Percentiles rank a stretch among this genome's conserved stretches.
Conservation (phyloP, 306 rosid genomes). For the Potentilla sterilis region DNA sequence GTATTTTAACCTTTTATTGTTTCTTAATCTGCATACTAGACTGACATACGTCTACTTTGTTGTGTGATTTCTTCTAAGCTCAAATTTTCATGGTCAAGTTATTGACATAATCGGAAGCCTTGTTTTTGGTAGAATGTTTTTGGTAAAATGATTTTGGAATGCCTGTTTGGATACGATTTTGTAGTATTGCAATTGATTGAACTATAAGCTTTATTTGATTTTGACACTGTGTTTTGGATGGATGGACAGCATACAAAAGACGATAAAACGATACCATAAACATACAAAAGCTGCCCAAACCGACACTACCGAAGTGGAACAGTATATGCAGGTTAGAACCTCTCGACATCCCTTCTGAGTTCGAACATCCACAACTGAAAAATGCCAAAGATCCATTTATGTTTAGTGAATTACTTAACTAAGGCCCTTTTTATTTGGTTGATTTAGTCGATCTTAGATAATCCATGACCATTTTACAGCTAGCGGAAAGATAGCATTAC, state of each 20-base stretch:
- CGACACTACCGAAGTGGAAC: slow-evolving; percentile 31
- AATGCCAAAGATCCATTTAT: not conserved
- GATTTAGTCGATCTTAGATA: not conserved
- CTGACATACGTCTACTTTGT: not conserved
- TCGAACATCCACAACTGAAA: not conserved
- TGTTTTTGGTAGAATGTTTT: not conserved
- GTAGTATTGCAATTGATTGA: not conserved
- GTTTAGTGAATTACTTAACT: not conserved
- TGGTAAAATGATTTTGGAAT: not conserved
- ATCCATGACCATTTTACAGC: not conserved
- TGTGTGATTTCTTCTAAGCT: not conserved
- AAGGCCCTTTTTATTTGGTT: not conserved
- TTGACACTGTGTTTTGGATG: slow-evolving; percentile 13
- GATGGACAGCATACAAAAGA: slow-evolving; percentile 47
- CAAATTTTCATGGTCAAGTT: not conserved
- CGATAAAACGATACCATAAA: slow-evolving; percentile 37
- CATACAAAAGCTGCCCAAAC: slow-evolving; percentile 22
- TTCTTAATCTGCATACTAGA: not conserved
- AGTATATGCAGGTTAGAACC: slow-evolving; percentile 45
- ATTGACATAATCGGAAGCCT: not conserved
- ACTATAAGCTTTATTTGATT: not conserved
- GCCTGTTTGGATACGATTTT: not conserved
- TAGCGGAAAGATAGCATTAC: not conserved
- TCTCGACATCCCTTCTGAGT: slow-evolving; percentile 9
- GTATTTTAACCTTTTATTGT: not conserved